Evolutionary conservation across 441 rosid species (phyloP).

Genomic region (Croton setiger): DNA sequence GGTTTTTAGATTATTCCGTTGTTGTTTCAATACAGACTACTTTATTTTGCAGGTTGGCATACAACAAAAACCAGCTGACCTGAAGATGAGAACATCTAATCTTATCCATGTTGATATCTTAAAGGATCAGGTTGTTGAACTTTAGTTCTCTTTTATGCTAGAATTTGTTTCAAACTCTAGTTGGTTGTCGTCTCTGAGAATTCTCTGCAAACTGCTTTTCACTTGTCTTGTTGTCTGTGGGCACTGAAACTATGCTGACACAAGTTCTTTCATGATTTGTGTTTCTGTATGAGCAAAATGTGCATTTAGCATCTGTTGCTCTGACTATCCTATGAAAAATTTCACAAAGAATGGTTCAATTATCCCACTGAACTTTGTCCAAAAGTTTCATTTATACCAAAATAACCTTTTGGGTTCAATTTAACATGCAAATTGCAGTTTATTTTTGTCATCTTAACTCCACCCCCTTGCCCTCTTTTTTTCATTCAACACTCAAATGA

Average conservation of each 20-base stretch:
- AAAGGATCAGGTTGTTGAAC: slow-evolving; percentile 66
- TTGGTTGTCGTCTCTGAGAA: no score
- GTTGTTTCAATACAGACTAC: slow-evolving; percentile 17
- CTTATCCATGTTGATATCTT: slow-evolving; percentile 69
- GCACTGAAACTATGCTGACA: not conserved
- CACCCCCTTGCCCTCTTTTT: no score
- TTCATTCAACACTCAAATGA: not conserved
- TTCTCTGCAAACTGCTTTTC: not conserved
- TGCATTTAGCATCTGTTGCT: not conserved
- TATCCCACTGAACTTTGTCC: no score
- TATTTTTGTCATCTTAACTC: no score
- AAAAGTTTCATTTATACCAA: no score
- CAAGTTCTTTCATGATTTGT: not conserved
- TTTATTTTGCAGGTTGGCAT: slow-evolving; percentile 63
- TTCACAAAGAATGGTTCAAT: not conserved
- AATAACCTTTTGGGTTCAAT: no score
- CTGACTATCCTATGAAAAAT: not conserved
- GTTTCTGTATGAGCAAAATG: not conserved
- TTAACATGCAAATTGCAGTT: no score
- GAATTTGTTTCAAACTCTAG: not conserved
- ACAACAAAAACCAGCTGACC: slow-evolving; percentile 66
- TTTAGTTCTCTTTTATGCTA: not conserved
- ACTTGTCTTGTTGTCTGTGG: not conserved
- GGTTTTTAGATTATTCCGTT: slow-evolving; percentile 4
- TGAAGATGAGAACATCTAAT: slow-evolving; percentile 73